Conservation (phyloP, 352 stramenopile genomes). For the Pythium monospermum region DNA sequence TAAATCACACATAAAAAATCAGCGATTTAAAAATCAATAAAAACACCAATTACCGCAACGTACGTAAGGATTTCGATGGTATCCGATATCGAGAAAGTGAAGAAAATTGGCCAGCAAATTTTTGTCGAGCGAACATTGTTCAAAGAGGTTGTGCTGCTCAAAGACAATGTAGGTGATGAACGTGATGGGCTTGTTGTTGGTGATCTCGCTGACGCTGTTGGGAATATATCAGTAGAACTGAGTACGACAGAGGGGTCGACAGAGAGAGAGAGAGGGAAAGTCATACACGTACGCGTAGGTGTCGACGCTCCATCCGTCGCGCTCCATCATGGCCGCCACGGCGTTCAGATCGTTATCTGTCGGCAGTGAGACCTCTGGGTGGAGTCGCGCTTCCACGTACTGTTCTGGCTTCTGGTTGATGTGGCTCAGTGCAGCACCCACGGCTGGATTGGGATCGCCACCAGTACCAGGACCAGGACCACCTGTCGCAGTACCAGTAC, state of each 20-base stretch:
- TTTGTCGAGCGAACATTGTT: conserved; percentile 67
- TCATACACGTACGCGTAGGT: conserved; percentile 47
- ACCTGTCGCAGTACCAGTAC: no score
- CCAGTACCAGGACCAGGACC: no score
- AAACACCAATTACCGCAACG: conserved; percentile 13
- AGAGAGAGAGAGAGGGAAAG: no score
- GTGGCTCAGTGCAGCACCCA: no score
- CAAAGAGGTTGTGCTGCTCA: conserved; percentile 79
- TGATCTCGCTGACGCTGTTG: conserved; percentile 49
- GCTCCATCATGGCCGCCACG: conserved; percentile 65
- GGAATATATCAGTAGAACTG: neutral
- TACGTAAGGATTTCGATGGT: conserved; percentile 80
- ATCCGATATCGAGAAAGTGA: conserved; percentile 75
- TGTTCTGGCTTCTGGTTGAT: conserved; percentile 23
- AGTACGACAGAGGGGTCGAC: neutral
- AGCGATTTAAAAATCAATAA: conserved; percentile 3
- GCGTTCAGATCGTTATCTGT: conserved; percentile 61
- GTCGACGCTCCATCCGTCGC: conserved; percentile 71
- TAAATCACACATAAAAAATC: conserved; percentile 1
- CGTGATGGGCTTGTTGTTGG: conserved; percentile 66
- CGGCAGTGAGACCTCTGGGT: conserved; percentile 52
- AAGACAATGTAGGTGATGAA: conserved; percentile 84
- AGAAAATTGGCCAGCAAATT: conserved; percentile 76
- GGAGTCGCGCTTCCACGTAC: conserved; percentile 43
- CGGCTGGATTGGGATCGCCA: no score